These are phyloP conservation scores for slime mould (Dictyostelium discoideum) DNA, from an alignment of 78 protist genomes.

Conservation along the genomic window DNA sequence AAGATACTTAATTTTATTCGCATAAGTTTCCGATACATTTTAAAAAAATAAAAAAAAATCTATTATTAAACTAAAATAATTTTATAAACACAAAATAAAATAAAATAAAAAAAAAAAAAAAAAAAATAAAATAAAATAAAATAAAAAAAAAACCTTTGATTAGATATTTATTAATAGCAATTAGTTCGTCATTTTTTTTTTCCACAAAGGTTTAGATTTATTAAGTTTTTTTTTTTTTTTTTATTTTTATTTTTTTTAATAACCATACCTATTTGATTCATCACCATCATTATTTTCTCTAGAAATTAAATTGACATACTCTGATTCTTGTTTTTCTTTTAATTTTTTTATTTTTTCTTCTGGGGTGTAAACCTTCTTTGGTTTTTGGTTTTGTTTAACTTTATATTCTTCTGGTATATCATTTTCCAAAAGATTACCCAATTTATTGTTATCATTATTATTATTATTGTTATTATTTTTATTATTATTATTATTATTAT, in stretches of 20 bases:
- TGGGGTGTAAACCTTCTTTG: neutral
- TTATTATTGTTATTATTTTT: neutral
- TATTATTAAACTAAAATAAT: neutral
- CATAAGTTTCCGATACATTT: neutral
- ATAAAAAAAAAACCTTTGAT: too few species aligned
- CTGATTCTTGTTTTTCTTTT: slow-evolving; percentile 52
- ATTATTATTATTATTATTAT: neutral
- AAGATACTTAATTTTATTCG: too few species aligned
- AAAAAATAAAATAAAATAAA: too few species aligned
- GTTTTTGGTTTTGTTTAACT: neutral
- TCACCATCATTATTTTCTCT: neutral
- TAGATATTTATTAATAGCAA: too few species aligned
- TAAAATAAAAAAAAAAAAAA: too few species aligned
- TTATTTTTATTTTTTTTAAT: neutral
- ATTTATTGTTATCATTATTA: slow-evolving; percentile 1
- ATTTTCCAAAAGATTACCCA: neutral
- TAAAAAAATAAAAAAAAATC: neutral
- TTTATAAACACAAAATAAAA: too few species aligned
- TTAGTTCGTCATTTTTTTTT: too few species aligned
- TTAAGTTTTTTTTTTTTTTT: neutral
- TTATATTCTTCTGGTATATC: slow-evolving; percentile 41
- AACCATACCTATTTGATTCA: slow-evolving; percentile 13
- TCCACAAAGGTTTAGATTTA: too few species aligned
- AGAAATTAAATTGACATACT: slow-evolving; percentile 29
- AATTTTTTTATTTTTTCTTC: neutral